A percentile compares a stretch with the other conserved stretches of the same genome.
Conservation (phyloP, 2,329 filamentous ascomycete genomes). For the Fusarium anguioides region DNA sequence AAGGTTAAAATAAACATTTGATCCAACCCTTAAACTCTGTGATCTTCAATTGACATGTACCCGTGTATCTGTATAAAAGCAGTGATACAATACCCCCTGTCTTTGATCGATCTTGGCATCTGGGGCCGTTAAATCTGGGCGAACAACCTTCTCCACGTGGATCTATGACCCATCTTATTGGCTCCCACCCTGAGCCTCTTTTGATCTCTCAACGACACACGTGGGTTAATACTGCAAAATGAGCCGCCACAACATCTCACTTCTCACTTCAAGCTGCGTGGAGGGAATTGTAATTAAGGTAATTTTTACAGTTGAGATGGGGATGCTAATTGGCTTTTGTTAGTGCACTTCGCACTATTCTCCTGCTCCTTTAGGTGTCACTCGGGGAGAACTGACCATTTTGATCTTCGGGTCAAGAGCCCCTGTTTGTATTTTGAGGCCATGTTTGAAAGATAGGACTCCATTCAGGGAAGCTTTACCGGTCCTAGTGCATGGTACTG, state of each 20-base stretch:
- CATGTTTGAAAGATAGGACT: background rate
- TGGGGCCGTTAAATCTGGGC: constrained; percentile 10
- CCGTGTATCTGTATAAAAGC: background rate
- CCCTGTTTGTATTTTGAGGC: background rate
- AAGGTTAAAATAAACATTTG: background rate
- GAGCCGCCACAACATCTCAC: background rate
- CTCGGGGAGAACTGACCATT: background rate
- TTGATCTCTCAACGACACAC: constrained; percentile 32
- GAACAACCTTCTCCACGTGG: constrained; percentile 35
- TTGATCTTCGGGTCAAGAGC: fast-evolving
- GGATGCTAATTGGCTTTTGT: background rate
- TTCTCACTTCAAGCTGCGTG: too few species aligned
- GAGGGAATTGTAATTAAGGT: too few species aligned
- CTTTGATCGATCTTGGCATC: constrained; percentile 24
- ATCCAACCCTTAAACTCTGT: background rate
- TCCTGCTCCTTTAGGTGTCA: background rate
- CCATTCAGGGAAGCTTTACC: background rate
- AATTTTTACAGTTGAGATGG: background rate
- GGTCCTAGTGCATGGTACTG: background rate
- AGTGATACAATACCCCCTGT: background rate
- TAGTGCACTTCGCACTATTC: background rate
- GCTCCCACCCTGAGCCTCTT: constrained; percentile 14
- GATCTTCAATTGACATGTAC: background rate
- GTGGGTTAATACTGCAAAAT: constrained; percentile 18
- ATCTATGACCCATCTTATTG: constrained; percentile 7